Conservation (phyloP, 805 yeast genomes). For the Priceomyces melissophilus region DNA sequence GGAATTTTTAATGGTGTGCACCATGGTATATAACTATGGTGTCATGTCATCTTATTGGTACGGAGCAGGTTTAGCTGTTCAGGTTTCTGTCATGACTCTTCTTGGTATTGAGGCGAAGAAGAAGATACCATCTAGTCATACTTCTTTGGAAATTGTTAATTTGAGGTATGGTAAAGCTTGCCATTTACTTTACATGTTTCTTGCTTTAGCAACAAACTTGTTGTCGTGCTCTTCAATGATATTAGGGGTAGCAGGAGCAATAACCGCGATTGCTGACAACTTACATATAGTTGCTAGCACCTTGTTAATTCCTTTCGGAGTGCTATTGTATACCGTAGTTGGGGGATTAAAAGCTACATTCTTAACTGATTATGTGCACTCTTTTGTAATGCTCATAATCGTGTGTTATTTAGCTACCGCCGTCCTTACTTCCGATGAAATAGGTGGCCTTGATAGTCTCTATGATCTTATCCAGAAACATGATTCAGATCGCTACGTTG, state of each 20-base stretch:
- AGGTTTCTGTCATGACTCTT: conserved; percentile 22
- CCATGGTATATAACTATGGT: conserved; percentile 25
- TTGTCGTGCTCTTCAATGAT: conserved; percentile 25
- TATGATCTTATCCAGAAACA: conserved; percentile 16
- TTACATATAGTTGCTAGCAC: conserved; percentile 24
- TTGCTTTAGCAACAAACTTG: conserved; percentile 21
- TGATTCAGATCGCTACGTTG: conserved; percentile 19
- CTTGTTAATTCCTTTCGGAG: conserved; percentile 32
- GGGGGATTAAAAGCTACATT: conserved; percentile 54
- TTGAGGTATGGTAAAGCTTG: conserved; percentile 23
- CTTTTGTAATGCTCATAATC: conserved; percentile 21
- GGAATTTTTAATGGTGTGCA: conserved; percentile 21
- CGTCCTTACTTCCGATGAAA: conserved; percentile 19
- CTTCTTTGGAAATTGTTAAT: conserved; percentile 27
- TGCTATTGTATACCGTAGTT: conserved; percentile 44
- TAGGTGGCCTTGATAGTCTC: conserved; percentile 25
- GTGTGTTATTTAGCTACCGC: conserved; percentile 25
- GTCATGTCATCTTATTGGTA: conserved; percentile 21
- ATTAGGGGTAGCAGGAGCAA: conserved; percentile 25
- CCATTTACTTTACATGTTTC: conserved; percentile 23
- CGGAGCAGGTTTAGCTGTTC: conserved; percentile 25
- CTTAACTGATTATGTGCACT: conserved; percentile 42
- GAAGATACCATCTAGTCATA: conserved; percentile 25
- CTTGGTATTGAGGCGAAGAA: conserved; percentile 25
- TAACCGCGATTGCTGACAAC: conserved; percentile 25